Percentiles rank a stretch among this genome's conserved stretches.
Evolutionary conservation across 129 eudicot genomes (phyloP).

Genomic region (Flaveria brownii): DNA sequence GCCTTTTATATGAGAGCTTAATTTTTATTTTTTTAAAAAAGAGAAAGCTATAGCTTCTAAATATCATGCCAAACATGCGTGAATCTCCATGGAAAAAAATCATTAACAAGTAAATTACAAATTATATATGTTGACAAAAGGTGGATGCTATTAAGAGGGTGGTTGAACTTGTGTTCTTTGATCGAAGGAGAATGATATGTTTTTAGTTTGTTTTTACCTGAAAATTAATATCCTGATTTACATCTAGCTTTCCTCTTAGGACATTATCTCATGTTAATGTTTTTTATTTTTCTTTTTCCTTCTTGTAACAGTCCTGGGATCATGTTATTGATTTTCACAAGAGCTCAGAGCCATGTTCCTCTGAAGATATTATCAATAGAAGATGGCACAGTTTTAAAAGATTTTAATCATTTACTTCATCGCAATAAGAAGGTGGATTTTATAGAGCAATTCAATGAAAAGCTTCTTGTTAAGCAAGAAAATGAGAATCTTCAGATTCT

Average conservation of each 20-base stretch:
- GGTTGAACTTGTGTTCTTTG: conserved; percentile 10
- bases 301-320: conserved; percentile 41
- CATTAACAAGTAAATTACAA: conserved; percentile 1
- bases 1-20: background rate
- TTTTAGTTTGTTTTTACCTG: background rate
- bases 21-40: no score
- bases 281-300: background rate
- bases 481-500: conserved; percentile 58
- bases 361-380: conserved; percentile 44
- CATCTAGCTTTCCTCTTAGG: background rate
- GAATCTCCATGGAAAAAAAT: background rate
- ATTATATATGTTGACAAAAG: background rate
- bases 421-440: conserved; percentile 57
- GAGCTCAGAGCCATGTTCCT: conserved; percentile 47
- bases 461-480: conserved; percentile 65
- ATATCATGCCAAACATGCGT: background rate
- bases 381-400: conserved; percentile 49
- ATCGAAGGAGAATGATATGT: background rate
- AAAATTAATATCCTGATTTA: background rate
- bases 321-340: conserved; percentile 41
- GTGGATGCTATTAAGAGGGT: conserved; percentile 8
- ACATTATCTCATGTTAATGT: background rate
- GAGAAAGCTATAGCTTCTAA: background rate
- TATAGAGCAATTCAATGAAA: conserved; percentile 58
- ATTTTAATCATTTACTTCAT: conserved; percentile 52